Base-by-base conservation (phyloP, 768 basidiomycete species). In the Tulasnella sp. region DNA sequence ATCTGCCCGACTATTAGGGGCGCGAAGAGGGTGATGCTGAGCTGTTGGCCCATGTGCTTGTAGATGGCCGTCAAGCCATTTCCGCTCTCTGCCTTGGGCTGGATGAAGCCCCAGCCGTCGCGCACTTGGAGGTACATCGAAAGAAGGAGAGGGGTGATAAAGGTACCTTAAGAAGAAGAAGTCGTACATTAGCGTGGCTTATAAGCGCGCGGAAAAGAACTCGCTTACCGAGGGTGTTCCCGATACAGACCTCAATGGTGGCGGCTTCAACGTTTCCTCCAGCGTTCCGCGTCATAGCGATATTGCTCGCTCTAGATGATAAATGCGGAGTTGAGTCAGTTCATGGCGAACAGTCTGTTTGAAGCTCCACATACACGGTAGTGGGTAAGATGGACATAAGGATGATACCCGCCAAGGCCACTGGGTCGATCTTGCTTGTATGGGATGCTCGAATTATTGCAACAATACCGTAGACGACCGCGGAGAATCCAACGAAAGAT, bases 1-100 rank as follows among this genome's bases (percentile, higher is more conserved):
- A 83, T 77, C 72, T 85, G 84, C 6, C 84, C 84, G 31, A 85
- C 82, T 58, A 82, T 83, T 5, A 84, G 80, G 4, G 84, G 84
- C 8, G 83, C 81, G 77, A 85, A 84, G 34, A 85, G 80, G 28
- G 83, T 81, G 40, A 83, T 75, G 46, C 84, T 81, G 60, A 85
- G 78, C 58, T 84, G 83, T 79, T 83, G 81, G 34, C 78, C 81
- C 41, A 85, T 81, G 44, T 83, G 83, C 42, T 78, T 81, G 78
- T 85, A 85, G 72, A 85, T 84, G 40, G 81, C 81, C 6, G 76
- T 80, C 34, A 85, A 72, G 34, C 84, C 84, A 12, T 82, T 83
- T 18, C 84, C 83, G 28, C 82, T 81, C 20, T 28, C 75, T 0
- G 84, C 83, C 22, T 82, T 82, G 9, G 84, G 84, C 79, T 75